A percentile compares a stretch with the other conserved stretches of the same genome.
These are phyloP conservation scores for Xylariaceae sp. DNA, from an alignment of 2,329 filamentous ascomycete species.

Conservation along the genomic window DNA sequence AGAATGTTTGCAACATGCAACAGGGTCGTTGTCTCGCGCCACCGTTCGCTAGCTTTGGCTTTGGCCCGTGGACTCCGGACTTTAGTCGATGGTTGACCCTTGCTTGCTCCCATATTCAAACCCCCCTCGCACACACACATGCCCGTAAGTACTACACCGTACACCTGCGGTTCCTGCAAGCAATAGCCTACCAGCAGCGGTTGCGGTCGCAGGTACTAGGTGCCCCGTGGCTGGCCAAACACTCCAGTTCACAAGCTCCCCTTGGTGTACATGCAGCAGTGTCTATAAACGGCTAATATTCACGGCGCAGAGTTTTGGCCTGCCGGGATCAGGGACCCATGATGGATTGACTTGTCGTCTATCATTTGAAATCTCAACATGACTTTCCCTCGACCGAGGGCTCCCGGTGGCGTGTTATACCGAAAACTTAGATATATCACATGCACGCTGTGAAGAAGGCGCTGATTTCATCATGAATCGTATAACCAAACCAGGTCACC, in stretches of 20 bases:
- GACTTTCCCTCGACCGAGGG: slow-evolving; percentile 3
- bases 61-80: neutral
- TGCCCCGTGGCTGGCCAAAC: slow-evolving; percentile 11
- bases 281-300: slow-evolving; percentile 20
- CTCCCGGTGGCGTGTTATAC: neutral
- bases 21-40: slow-evolving; percentile 10
- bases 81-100: slow-evolving; percentile 4
- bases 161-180: slow-evolving; percentile 17
- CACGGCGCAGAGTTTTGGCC: slow-evolving; percentile 11
- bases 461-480: neutral
- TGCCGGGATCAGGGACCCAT: slow-evolving; percentile 16
- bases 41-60: slow-evolving; percentile 5
- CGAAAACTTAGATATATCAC: neutral
- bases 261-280: slow-evolving; percentile 17
- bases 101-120: slow-evolving; percentile 3
- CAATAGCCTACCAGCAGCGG: neutral
- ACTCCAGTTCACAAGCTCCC: slow-evolving; percentile 11
- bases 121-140: slow-evolving; percentile 9
- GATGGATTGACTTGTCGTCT: slow-evolving; percentile 15
- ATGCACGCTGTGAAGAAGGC: neutral
- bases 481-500: neutral
- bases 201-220: neutral
- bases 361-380: slow-evolving; percentile 1
- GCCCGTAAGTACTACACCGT: neutral
- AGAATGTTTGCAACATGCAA: slow-evolving; percentile 17